phyloP scores from a whole-genome alignment of 202 grass and related monocot species.

The Elaeis oleifera region DNA sequence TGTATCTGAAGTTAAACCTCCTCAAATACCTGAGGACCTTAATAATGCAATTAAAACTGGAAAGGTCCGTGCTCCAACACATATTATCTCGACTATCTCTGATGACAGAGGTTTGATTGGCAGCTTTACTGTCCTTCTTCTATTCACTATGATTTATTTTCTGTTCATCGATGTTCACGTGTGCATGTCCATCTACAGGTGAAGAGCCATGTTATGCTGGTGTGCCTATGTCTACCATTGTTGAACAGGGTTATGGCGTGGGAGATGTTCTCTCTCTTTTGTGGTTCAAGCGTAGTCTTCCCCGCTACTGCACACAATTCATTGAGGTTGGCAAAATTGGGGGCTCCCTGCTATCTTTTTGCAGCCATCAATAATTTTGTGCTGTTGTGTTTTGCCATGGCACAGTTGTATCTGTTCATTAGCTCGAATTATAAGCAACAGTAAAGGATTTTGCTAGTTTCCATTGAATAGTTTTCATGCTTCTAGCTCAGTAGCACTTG shows the following conservation, averaged over 20 bases:
- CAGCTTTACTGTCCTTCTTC: constrained; percentile 10
- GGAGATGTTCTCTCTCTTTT: constrained; percentile 98
- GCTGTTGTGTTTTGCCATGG: neutral
- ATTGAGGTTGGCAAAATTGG: constrained; percentile 60
- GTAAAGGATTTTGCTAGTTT: neutral
- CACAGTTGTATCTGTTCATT: constrained; percentile 14
- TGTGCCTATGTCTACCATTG: constrained; percentile 95
- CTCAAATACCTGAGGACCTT: constrained; percentile 85
- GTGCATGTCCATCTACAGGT: constrained; percentile 37
- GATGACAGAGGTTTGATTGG: constrained; percentile 91
- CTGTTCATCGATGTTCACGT: no score
- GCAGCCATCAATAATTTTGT: neutral
- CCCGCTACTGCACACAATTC: constrained; percentile 97
- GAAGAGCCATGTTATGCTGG: constrained; percentile 98
- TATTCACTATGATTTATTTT: no score
- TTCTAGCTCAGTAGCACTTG: constrained; percentile 16
- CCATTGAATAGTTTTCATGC: constrained; percentile 5
- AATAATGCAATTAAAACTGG: constrained; percentile 93
- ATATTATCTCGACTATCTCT: constrained; percentile 98
- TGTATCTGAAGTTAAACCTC: constrained; percentile 79
- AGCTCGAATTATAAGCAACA: neutral
- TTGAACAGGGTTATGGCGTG: constrained; percentile 83
- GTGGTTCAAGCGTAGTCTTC: constrained; percentile 98
- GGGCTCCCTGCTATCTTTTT: constrained; percentile 1
- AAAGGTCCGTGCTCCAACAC: constrained; percentile 95